Evolutionary conservation across 805 yeast genomes (phyloP), one percentile per base, ranked within the genome.

Genomic region (Hanseniaspora occidentalis): DNA sequence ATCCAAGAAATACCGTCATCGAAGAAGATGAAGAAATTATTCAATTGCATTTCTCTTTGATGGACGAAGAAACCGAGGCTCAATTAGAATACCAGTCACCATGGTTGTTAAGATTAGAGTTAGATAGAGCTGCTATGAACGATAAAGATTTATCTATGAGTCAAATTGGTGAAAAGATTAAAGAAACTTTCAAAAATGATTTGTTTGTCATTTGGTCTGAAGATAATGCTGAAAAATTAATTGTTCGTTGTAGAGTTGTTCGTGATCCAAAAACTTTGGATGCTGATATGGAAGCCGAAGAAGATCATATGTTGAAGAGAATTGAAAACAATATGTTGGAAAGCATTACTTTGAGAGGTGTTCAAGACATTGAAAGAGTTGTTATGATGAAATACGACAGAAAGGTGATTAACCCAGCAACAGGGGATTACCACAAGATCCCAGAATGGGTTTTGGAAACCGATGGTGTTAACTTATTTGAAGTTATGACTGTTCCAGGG

Each of bases 361-460:
- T 92, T 48, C 82, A 84, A 43, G 95, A 94, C 55, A 89, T 92
- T 47, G 72, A 84, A 25, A 83, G 96, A 58, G 71, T 66, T 36
- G 71, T 66, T 23, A 81, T 82, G 88, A 82, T 81, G 88, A 82
- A 81, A 57, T 83, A 81, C 52, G 84, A 81, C 57, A 71, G 74
- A 47, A 77, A 74, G 47, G 37, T 41, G 13, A 56, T 69, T 36
- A 82, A 89, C 44, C 86, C 82, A 54, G 79, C 70, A 33, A 70
- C 81, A 37, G 98, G 98, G 51, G 96, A 84, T 47, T 92, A 68
- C 54, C 73, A 75, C 45, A 92, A 86, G 66, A 80, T 80, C 47
- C 88, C 84, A 58, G 97, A 92, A 61, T 92, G 97, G 96, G 96
- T 89, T 29, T 72, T 92, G 60, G 99, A 92, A 73, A 89, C 98